Percentiles rank a stretch among this genome's conserved stretches.
These are phyloP conservation scores for Vitellaria paradoxa DNA, from an alignment of 179 eudicot genomes.

Conservation along the genomic window DNA sequence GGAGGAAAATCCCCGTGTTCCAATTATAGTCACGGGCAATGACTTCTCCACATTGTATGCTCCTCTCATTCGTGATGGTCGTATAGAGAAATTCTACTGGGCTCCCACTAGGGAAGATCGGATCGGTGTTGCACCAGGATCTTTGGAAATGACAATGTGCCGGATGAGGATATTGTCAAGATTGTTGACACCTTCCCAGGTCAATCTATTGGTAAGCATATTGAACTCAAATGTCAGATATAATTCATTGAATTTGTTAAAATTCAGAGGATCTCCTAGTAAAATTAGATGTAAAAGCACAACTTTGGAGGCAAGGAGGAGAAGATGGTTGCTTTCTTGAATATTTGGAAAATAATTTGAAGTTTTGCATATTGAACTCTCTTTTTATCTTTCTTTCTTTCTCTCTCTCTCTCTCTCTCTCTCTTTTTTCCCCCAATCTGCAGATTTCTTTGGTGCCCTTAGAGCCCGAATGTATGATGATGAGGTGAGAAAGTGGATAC, in stretches of 20 bases:
- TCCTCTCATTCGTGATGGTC: constrained; percentile 73
- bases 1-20: constrained; percentile 68
- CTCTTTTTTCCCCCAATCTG: background rate
- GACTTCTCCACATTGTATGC: constrained; percentile 77
- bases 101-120: constrained; percentile 80
- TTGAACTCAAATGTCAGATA: background rate
- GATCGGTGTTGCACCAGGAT: constrained; percentile 64
- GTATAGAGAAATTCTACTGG: constrained; percentile 87
- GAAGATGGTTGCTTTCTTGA: background rate
- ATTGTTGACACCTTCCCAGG: constrained; percentile 75
- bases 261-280: background rate
- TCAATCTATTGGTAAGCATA: constrained; percentile 63
- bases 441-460: constrained; percentile 70
- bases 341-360: constrained; percentile 1
- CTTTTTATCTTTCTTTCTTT: background rate
- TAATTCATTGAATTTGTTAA: background rate
- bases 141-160: constrained; percentile 45
- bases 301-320: constrained; percentile 2
- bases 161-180: constrained; percentile 37
- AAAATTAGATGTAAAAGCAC: background rate
- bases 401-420: too few species aligned
- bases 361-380: background rate
- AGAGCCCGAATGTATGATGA: constrained; percentile 71
- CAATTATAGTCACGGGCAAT: constrained; percentile 69
- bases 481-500: constrained; percentile 66